Conservation (phyloP, 768 basidiomycete genomes). For the Leucogyrophana mollusca region DNA sequence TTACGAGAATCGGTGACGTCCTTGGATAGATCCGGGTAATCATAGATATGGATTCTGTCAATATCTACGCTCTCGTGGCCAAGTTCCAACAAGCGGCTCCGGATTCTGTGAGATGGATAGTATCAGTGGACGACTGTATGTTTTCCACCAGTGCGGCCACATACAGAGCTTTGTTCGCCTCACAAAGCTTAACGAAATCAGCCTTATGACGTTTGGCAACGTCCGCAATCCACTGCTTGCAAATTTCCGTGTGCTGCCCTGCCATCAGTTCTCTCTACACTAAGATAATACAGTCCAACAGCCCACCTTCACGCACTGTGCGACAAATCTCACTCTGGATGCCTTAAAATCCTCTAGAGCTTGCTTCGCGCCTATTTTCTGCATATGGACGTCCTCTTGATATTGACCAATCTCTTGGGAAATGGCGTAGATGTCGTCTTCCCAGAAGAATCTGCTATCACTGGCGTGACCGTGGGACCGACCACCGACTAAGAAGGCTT, state of each 20-base stretch:
- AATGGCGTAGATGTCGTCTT: conserved; percentile 27
- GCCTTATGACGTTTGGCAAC: background rate
- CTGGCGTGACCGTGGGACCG: conserved; percentile 25
- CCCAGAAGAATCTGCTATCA: conserved; percentile 33
- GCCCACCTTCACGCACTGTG: background rate
- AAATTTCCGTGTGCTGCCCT: background rate
- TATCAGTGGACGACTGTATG: too few species aligned
- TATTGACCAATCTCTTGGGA: conserved; percentile 10
- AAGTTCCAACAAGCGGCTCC: background rate
- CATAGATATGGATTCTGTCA: background rate
- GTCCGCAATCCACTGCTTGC: background rate
- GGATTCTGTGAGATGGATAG: background rate
- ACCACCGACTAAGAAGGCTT: conserved; percentile 23
- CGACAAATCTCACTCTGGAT: conserved; percentile 13
- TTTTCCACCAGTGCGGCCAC: too few species aligned
- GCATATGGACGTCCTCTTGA: conserved; percentile 17
- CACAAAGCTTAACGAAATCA: background rate
- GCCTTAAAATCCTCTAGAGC: conserved; percentile 22
- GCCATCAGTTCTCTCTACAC: background rate
- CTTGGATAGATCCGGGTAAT: background rate
- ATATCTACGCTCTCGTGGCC: background rate
- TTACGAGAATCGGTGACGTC: conserved; percentile 1
- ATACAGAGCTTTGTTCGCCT: background rate
- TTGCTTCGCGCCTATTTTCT: conserved; percentile 21
- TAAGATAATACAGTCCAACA: too few species aligned